Evolutionary conservation across 306 rosid genomes (phyloP), one percentile per base, ranked within the genome.

Genomic region (Prunus campanulata): DNA sequence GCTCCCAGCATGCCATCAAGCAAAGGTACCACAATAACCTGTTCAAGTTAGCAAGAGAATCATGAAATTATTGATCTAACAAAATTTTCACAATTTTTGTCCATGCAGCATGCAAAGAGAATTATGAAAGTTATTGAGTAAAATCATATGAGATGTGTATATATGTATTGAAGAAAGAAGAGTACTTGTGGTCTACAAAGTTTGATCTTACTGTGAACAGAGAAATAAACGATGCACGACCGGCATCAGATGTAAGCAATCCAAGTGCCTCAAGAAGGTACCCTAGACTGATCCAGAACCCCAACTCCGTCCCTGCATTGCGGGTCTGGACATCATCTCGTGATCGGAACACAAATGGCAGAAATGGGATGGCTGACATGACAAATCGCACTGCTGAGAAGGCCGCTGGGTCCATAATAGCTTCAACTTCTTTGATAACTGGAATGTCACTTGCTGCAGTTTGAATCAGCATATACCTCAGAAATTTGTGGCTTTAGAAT

Each of bases 21-120:
- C 75, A 89, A 74, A 3, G 97, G 93, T 75, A 91, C 97, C 83
- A 87, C 87, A 77, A 91, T 82, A 39, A 91, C 91, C 97, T 89
- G 77, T 70, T 70, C 71, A 27, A 70, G 9, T 39, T 72, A n/a
- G 14, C 27, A 18, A n/a, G 11, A 54, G 29, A 27, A 27, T 27
- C 29, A 35, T 35, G 42, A 35, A 35, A 5, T 35, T 35, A 35
- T 35, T 35, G 8, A 35, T 35, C 42, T 35, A 35, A 35, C 42
- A 35, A 35, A 35, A 35, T 35, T 35, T 35, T 35, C 42, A 35
- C 42, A 5, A 5, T 35, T 35, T 35, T 35, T 35, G 6, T 35
- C 42, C 42, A 35, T 5, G 42, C 42, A 35, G 42, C 42, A 35
- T 35, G 6, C 42, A 35, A 35, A 35, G 42, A 35, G 42, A 35